Evolutionary conservation across 345 rosid genomes (phyloP), one percentile per base, ranked within the genome.

Genomic region (Boechera retrofracta): DNA sequence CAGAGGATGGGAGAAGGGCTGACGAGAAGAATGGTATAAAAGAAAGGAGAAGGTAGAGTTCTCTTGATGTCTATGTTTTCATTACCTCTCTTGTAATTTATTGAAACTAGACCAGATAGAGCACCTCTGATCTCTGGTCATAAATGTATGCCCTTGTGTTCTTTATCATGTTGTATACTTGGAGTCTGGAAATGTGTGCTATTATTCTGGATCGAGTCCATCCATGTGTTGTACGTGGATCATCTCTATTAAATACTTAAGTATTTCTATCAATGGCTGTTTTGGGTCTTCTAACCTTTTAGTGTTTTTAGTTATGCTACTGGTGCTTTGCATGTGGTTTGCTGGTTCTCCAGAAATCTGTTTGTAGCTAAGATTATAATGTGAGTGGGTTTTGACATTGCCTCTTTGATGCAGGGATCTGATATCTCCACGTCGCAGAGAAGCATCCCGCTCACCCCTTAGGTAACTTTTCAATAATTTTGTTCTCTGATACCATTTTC

Each of bases 21-120:
- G 85, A 82, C 28, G 82, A 63, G 78, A 83, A 86, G 78, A 87
- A 86, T 85, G 90, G 89, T 39, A 62, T 76, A 13, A 77, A 87
- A 80, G 92, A 90, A 81, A 84, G 85, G 70, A 83, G 59, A 80
- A 83, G 94, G 99, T 92, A 64, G 57, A 71, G 74, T 62, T 67
- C 54, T 45, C 55, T 12, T 56, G 38, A 16, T 64, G 15, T 52
- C 53, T 29, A 38, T 26, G 24, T 42, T 60, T 74, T 28, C 36
- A 47, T 64, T 47, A 29, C 47, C 49, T 11, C 18, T 73, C 10
- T 13, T 68, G 48, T 54, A 7, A 24, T 39, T 58, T n/a, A 10
- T 12, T 70, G 41, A 75, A 53, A 47, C 18, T 18, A 45, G 21
- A n/a, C 52, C 12, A 12, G 31, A 69, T 77, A 41, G 47, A 31